Conservation (phyloP, 192 early-diverging fungal genomes). For the Coemansia sp. region DNA sequence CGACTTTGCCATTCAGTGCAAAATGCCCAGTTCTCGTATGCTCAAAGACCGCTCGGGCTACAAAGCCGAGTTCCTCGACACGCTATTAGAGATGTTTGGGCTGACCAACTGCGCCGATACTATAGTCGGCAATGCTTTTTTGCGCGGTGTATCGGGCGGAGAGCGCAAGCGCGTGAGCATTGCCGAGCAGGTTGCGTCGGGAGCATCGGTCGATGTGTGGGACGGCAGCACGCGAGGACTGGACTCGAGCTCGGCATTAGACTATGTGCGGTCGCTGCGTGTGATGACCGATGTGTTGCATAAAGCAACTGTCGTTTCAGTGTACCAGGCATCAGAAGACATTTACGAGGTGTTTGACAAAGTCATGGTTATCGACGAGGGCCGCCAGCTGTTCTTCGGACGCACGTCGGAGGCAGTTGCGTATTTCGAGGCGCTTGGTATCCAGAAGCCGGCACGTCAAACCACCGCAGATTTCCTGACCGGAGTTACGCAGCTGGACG, state of each 20-base stretch:
- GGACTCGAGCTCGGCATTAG: conserved; percentile 79
- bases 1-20: conserved; percentile 73
- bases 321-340: conserved; percentile 73
- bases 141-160: conserved; percentile 79
- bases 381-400: conserved; percentile 61
- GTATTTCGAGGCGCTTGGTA: conserved; percentile 57
- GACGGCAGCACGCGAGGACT: conserved; percentile 74
- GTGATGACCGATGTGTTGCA: conserved; percentile 69
- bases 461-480: conserved; percentile 67
- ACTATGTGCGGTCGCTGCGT: conserved; percentile 74
- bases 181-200: conserved; percentile 71
- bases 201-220: conserved; percentile 64
- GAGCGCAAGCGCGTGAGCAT: conserved; percentile 78
- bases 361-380: conserved; percentile 52
- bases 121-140: conserved; percentile 68
- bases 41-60: conserved; percentile 63
- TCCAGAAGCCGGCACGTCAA: conserved; percentile 56
- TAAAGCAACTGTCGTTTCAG: conserved; percentile 63
- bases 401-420: conserved; percentile 44
- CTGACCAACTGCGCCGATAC: conserved; percentile 53
- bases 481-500: conserved; percentile 59
- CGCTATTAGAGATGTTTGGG: conserved; percentile 57
- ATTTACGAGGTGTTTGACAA: conserved; percentile 66
- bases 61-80: conserved; percentile 55
- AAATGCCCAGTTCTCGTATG: conserved; percentile 69